These are phyloP conservation scores for Eucalyptus cloeziana DNA, from an alignment of 345 rosid genomes.

Conservation along the genomic window DNA sequence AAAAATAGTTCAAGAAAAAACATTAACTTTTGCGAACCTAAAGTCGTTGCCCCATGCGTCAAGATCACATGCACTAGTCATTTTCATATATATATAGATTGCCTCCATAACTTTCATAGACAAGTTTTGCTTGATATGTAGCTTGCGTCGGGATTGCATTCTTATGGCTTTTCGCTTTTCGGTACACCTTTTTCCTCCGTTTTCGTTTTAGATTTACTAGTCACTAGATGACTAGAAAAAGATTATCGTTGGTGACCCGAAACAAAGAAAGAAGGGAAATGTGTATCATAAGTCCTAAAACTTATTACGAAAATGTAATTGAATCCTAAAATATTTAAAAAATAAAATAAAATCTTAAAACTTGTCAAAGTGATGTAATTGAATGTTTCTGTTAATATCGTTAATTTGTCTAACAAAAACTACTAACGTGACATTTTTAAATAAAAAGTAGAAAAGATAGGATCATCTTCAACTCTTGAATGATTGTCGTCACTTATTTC, in stretches of 20 bases:
- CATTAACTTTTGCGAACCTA: background rate
- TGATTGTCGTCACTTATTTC: background rate
- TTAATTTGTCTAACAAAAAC: too few species aligned
- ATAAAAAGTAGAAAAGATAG: background rate
- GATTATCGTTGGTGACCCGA: background rate
- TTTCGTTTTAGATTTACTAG: background rate
- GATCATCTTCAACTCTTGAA: background rate
- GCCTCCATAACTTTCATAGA: background rate
- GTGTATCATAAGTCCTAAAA: too few species aligned
- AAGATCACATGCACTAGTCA: background rate
- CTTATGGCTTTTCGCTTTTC: background rate
- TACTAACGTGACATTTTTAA: too few species aligned
- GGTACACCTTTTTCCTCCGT: background rate
- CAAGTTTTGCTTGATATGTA: background rate
- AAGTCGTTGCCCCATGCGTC: background rate
- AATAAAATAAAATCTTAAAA: fast-evolving
- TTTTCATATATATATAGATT: background rate
- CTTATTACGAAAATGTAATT: fast-evolving
- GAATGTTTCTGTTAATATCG: fast-evolving
- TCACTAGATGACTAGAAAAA: background rate
- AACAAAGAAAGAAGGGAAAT: background rate
- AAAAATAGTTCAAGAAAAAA: background rate
- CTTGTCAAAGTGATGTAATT: too few species aligned
- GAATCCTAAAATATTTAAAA: fast-evolving
- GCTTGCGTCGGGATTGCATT: background rate